Base-by-base conservation (phyloP, 352 stramenopile species). In the Pythium rhizo-oryzae region DNA sequence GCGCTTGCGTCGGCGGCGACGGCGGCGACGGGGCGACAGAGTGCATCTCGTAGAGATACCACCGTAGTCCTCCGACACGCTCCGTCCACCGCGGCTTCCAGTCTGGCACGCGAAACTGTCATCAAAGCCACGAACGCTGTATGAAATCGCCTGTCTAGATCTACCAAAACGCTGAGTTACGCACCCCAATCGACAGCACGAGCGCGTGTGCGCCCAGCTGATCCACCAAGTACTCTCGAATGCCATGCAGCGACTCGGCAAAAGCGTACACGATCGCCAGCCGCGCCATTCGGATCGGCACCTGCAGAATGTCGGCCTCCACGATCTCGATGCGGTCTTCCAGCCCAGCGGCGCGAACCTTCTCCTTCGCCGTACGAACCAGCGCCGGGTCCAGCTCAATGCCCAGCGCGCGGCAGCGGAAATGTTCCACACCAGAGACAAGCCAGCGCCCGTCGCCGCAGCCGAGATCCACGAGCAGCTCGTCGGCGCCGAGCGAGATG, bases 231-330 rank as follows among this genome's bases (percentile, higher is more conserved):
- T 79, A 73, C 56, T 85, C 64, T 25, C 84, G 74, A 56, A 94
- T 94, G 0, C 78, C 75, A 19, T 69, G 55, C 23, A 96, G 65
- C n/a, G 86, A 89, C 72, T 93, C 82, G 19, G 82, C 82, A 50
- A 94, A 96, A 12, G 88, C 88, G 64, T 96, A 96, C 15, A 94
- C 83, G 66, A 96, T 91, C 35, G 94, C 88, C 21, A 96, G 46
- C 16, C 72, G 70, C 15, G 85, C 87, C 19, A 50, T 37, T 12
- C 71, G 79, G 50, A 94, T 81, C 50, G 86, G 69, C 8, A 72
- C 62, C 24, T 63, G 37, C 72, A 93, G 70, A 69, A 96, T 83
- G 57, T 94, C 86, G 37, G 69, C 77, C 12, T 83, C 49, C 5
- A 80, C 23, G n/a, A 94, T 71, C 0, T 62, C 24, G 66, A 96